phyloP scores from a whole-genome alignment of 31 red algal species.

The Odonthalia washingtoniensis region DNA sequence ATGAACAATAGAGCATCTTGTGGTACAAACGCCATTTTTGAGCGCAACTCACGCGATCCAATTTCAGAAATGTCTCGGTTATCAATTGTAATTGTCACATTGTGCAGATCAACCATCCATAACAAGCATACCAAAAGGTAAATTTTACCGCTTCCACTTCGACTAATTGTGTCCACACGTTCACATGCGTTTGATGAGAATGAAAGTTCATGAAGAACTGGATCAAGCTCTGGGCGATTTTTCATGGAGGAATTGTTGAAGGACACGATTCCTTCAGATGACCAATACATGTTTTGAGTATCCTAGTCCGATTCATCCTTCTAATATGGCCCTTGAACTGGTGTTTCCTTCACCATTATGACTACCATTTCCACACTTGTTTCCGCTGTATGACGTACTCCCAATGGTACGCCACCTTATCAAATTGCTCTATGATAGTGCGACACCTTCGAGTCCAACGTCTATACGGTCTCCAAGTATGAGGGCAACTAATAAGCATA shows the following conservation, averaged over 20 bases:
- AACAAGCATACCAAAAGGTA: constrained; percentile 87
- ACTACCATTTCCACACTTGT: background rate
- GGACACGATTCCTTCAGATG: background rate
- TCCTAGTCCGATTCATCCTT: background rate
- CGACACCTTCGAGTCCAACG: background rate
- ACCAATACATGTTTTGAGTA: background rate
- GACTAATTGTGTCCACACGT: constrained; percentile 93
- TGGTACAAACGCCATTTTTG: constrained; percentile 88
- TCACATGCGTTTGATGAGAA: constrained; percentile 77
- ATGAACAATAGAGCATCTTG: constrained; percentile 97
- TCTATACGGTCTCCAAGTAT: background rate
- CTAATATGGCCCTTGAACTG: background rate
- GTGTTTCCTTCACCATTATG: background rate
- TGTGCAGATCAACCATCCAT: constrained; percentile 76
- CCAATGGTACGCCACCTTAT: background rate
- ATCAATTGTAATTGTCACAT: constrained; percentile 84
- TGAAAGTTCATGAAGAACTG: constrained; percentile 80
- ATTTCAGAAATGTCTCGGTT: constrained; percentile 78
- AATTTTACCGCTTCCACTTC: constrained; percentile 95
- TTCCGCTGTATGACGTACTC: background rate
- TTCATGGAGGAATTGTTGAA: background rate
- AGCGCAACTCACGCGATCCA: constrained; percentile 71
- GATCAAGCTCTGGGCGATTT: background rate
- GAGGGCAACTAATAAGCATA: background rate
- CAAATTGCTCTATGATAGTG: background rate